Evolutionary conservation across 371 early-diverging fungal genomes (phyloP).

Genomic region (Mucor racemosus): DNA sequence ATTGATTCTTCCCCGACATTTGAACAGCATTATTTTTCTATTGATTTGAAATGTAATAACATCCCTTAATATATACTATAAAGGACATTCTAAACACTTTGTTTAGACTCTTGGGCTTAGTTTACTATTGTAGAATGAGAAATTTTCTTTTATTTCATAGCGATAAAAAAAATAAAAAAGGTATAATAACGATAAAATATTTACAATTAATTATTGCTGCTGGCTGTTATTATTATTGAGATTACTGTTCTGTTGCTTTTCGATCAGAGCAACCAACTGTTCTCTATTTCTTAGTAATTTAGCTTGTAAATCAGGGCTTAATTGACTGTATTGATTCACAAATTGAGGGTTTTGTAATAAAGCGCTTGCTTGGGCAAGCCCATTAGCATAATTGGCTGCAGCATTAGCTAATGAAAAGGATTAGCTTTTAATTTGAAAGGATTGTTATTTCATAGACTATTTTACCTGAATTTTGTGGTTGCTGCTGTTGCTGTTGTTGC

Average conservation of each 20-base stretch:
- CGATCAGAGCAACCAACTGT: slow-evolving; percentile 39
- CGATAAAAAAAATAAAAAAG: neutral
- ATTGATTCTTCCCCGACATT: too few relatives aligned
- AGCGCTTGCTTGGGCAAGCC: slow-evolving; percentile 44
- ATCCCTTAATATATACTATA: too few relatives aligned
- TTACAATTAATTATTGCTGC: slow-evolving; percentile 3
- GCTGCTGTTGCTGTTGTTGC: slow-evolving; percentile 5
- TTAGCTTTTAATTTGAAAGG: neutral
- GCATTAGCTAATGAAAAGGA: neutral
- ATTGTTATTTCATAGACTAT: neutral
- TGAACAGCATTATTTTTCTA: too few relatives aligned
- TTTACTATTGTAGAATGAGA: neutral
- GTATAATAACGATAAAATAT: neutral
- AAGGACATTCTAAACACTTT: too few relatives aligned
- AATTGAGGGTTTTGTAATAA: slow-evolving; percentile 42
- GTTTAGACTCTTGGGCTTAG: too few relatives aligned
- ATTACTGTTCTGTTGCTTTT: slow-evolving; percentile 21
- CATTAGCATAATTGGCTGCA: slow-evolving; percentile 29
- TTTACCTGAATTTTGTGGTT: slow-evolving; percentile 8
- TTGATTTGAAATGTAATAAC: too few relatives aligned
- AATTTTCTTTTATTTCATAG: neutral
- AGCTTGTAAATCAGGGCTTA: slow-evolving; percentile 41
- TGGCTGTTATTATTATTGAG: slow-evolving; percentile 2
- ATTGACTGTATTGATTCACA: slow-evolving; percentile 40
- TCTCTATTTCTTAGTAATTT: slow-evolving; percentile 39